phyloP scores from a whole-genome alignment of 2,329 filamentous ascomycete species.

The Epichloe sibirici region DNA sequence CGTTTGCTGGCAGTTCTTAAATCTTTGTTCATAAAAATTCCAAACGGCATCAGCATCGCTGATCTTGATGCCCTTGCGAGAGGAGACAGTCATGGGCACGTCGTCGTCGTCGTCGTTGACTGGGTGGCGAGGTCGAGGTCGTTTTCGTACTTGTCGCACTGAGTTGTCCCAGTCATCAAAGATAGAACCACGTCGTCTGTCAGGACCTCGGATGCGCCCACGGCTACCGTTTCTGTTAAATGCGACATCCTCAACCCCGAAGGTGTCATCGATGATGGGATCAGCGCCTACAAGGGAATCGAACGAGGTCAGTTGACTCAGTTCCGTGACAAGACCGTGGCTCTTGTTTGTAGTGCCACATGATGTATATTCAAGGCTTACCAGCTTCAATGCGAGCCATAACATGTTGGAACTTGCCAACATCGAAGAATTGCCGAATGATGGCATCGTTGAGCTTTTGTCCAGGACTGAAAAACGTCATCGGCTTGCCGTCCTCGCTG shows the following conservation, averaged over 20 bases:
- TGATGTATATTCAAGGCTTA: constrained; percentile 13
- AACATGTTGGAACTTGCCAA: constrained; percentile 28
- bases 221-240: constrained; percentile 15
- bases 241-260: constrained; percentile 14
- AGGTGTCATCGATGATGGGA: constrained; percentile 21
- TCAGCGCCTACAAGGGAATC: constrained; percentile 15
- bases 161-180: constrained; percentile 22
- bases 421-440: constrained; percentile 34
- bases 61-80: constrained; percentile 36
- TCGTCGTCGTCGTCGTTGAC: constrained; percentile 31
- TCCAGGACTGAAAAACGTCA: constrained; percentile 33
- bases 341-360: neutral
- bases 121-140: constrained; percentile 23
- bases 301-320: neutral
- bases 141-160: constrained; percentile 16
- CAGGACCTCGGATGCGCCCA: constrained; percentile 15
- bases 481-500: constrained; percentile 32
- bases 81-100: constrained; percentile 24
- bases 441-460: constrained; percentile 24
- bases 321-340: neutral
- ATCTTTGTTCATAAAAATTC: constrained; percentile 47
- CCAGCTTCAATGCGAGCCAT: constrained; percentile 26
- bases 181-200: constrained; percentile 20
- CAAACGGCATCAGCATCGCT: constrained; percentile 41
- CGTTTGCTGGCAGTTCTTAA: constrained; percentile 57